Evolutionary conservation across 129 eudicot species (phyloP), one percentile per base, ranked within the genome.

Genomic region (Lactuca sativa): DNA sequence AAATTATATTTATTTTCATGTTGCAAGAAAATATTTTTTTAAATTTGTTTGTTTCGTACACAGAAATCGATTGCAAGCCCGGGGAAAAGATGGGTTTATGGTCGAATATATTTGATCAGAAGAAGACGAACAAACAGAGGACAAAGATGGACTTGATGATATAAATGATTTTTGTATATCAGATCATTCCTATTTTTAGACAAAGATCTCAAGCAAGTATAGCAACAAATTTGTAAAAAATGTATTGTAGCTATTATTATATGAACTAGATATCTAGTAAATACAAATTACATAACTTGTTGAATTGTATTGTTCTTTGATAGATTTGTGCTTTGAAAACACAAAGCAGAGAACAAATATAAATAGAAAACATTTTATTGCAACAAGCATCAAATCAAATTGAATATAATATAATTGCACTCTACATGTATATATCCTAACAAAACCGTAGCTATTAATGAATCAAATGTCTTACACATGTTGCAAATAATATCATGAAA

Each of bases 51-150:
- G 43, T 55, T 66, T n/a, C 44, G 70, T 67, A 9, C 82, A 82
- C 95, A 93, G 98, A 76, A 83, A 78, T 83, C 98, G 17, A 71
- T 82, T 69, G 82, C 87, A 53, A 75, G 74, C 30, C 88, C 85
- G 14, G 95, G 81, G 49, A 86, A 75, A 65, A 80, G 80, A 34
- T 92, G 98, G 98, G 96, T 89, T 59, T 76, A 92, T 77, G 96
- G 98, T 11, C 90, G 98, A 47, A 83, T 92, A 53, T 92, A 88
- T 76, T 79, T 92, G 49, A 86, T 88, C 66, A 75, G 87, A 59
- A 66, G 77, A 67, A 81, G 82, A 71, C 71, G 90, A 48, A 80
- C 69, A 71, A 80, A 70, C 65, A 68, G 95, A 77, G 84, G 80
- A 48, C 84, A 82, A 80, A 78, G 78, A 62, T 85, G 88, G 93